Percentiles rank a stretch among this genome's conserved stretches.
Conservation (phyloP, 768 basidiomycete species). For the Lyophyllum decastes region DNA sequence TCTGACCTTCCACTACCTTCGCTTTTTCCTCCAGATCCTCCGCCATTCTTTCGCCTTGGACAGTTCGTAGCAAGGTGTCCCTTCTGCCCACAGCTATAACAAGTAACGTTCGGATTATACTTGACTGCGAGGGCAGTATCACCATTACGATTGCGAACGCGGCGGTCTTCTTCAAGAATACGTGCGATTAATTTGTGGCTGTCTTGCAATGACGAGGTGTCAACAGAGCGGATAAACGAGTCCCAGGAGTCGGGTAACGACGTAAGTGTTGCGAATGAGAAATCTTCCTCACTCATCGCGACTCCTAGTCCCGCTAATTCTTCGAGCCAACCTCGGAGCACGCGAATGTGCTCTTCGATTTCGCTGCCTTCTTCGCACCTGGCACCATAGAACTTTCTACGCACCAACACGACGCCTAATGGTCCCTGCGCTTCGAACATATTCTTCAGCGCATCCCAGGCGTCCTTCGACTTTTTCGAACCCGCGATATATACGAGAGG, state of each 20-base stretch:
- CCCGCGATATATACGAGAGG: slow-evolving; percentile 29
- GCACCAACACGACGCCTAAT: slow-evolving; percentile 24
- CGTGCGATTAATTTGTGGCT: slow-evolving; percentile 22
- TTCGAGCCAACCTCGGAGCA: slow-evolving; percentile 23
- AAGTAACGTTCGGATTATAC: slow-evolving; percentile 15
- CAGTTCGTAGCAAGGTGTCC: slow-evolving; percentile 9
- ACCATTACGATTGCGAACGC: slow-evolving; percentile 3
- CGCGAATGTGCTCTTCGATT: slow-evolving; percentile 31
- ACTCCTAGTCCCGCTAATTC: slow-evolving; percentile 22
- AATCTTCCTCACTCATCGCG: slow-evolving; percentile 27
- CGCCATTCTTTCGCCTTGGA: slow-evolving; percentile 2
- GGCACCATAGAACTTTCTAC: slow-evolving; percentile 25
- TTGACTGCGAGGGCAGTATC: slow-evolving; percentile 19
- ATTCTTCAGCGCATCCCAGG: slow-evolving; percentile 28
- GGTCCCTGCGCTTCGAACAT: slow-evolving; percentile 30
- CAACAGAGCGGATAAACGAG: slow-evolving; percentile 23
- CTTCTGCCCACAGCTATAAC: slow-evolving; percentile 9
- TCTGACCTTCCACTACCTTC: too few relatives aligned
- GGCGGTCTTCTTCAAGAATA: slow-evolving; percentile 23
- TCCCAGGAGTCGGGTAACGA: slow-evolving; percentile 36
- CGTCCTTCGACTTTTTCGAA: slow-evolving; percentile 22
- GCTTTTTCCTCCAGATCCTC: too few relatives aligned
- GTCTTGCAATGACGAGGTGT: slow-evolving; percentile 18
- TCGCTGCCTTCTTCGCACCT: slow-evolving; percentile 28
- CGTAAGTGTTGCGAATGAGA: slow-evolving; percentile 29